Evolutionary conservation across 495 filamentous ascomycete genomes (phyloP), one percentile per base, ranked within the genome.

Genomic region (Chlorociboria aeruginascens): DNA sequence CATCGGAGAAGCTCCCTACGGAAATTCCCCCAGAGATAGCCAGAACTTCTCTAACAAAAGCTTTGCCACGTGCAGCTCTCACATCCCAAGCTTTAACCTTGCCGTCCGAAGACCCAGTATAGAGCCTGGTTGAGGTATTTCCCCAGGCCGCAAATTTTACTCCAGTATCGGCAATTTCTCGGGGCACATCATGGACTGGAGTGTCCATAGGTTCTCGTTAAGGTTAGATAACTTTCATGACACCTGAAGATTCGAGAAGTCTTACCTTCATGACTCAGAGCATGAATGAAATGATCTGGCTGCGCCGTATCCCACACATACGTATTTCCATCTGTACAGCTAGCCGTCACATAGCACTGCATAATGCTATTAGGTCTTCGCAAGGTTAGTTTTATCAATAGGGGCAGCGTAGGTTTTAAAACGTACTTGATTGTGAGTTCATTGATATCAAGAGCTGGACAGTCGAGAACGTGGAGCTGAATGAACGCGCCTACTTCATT

Each of bases 71-170:
- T 3, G 81, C 71, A 16, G 73, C 72, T 38, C 69, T 69, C 16
- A 93, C 69, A 58, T 96, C 79, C 92, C 92, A 98, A 14, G 79
- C 73, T 46, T 88, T 95, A 7, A 98, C 70, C 0, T 83, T 68
- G 1, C 92, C 90, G 58, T 98, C 92, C 0, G 88, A 92, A 3
- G 82, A 82, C 2, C 89, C 92, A n/a, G 85, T 94, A 56, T 89
- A 95, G 39, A 96, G 76, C 0, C 83, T 70, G 42, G 84, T 77
- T 6, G 71, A 64, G 0, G 72, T 72, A 3, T 71, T 69, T 1
- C 83, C 89, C 90, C 90, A 98, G 1, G 84, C 66, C 1, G 78
- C 77, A 51, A 92, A 82, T 32, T 83, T 82, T 4, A 95, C 81
- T 0, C 92, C 92, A 0, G 82, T 81, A 58, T 97, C 92, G 16